Percentiles rank a stretch among this genome's conserved stretches.
These are phyloP conservation scores for Wickerhamiella domercqiae DNA, from an alignment of 805 yeast genomes.

Conservation along the genomic window DNA sequence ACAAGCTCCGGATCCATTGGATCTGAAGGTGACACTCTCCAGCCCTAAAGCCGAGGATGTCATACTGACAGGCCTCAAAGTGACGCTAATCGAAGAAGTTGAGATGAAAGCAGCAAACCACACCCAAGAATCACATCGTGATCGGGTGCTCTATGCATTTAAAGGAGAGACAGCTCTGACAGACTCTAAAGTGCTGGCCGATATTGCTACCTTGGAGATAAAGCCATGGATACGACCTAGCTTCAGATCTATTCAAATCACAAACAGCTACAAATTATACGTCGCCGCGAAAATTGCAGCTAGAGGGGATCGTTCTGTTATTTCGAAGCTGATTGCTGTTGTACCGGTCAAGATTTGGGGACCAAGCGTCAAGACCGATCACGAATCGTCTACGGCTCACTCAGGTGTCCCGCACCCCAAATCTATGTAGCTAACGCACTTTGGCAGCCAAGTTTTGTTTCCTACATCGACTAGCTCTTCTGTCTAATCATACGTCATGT, in stretches of 20 bases:
- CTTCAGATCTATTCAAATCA: background rate
- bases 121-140: background rate
- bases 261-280: background rate
- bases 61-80: background rate
- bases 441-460: too few relatives aligned
- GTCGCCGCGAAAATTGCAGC: background rate
- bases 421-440: too few relatives aligned
- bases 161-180: background rate
- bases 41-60: background rate
- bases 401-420: too few relatives aligned
- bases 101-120: background rate
- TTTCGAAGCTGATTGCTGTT: too few relatives aligned
- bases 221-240: background rate
- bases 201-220: background rate
- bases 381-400: too few relatives aligned
- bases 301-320: background rate
- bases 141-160: background rate
- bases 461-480: too few relatives aligned
- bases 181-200: background rate
- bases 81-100: background rate
- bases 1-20: background rate
- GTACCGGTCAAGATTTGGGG: too few relatives aligned
- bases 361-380: too few relatives aligned
- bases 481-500: too few relatives aligned
- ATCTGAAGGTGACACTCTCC: background rate